phyloP scores from a whole-genome alignment of 1,139 yeast species.

The Yamadazyma pseudoaaseri region DNA sequence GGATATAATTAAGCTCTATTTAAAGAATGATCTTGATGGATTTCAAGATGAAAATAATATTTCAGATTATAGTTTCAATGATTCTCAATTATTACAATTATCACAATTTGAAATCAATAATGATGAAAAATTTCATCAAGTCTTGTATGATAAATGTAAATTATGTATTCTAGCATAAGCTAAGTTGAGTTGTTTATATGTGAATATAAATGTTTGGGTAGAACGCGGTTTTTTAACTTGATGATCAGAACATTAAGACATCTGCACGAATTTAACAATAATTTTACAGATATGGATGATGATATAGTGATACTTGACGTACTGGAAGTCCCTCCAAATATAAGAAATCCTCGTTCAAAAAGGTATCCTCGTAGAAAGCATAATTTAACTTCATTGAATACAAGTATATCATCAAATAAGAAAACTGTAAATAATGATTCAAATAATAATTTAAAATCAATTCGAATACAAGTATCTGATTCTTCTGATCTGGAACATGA shows the following conservation, averaged over 20 bases:
- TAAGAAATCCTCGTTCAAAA: too few species aligned
- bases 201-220: too few species aligned
- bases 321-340: too few species aligned
- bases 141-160: slow-evolving; percentile 46
- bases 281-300: too few species aligned
- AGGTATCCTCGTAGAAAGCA: too few species aligned
- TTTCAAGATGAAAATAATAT: slow-evolving; percentile 32
- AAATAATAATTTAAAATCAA: neutral
- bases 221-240: too few species aligned
- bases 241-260: too few species aligned
- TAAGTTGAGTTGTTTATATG: too few species aligned
- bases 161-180: slow-evolving; percentile 32
- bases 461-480: slow-evolving; percentile 1
- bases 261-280: too few species aligned
- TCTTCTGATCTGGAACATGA: slow-evolving; percentile 4
- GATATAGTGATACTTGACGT: too few species aligned
- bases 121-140: slow-evolving; percentile 42
- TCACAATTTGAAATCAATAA: slow-evolving; percentile 38
- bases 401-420: neutral
- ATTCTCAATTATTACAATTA: slow-evolving; percentile 21
- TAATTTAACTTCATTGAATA: neutral
- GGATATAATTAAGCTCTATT: slow-evolving; percentile 28
- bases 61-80: slow-evolving; percentile 24
- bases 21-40: slow-evolving; percentile 45
- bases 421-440: neutral